Conservation (phyloP, 257 asterid genomes). For the Petunia axillaris region DNA sequence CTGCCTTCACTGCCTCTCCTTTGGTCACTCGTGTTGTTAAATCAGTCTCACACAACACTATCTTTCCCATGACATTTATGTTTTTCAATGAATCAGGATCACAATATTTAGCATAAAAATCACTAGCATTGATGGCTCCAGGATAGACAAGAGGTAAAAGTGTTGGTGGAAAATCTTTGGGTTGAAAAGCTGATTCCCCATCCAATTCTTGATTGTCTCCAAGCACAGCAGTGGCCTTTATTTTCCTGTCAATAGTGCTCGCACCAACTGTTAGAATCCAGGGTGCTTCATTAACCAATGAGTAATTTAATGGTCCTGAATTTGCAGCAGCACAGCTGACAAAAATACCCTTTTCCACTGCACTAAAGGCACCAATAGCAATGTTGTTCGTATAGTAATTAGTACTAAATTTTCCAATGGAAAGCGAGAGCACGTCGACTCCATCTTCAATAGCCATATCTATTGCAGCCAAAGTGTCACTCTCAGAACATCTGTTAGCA, state of each 20-base stretch:
- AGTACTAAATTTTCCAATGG: slow-evolving; percentile 28
- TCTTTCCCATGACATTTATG: slow-evolving; percentile 31
- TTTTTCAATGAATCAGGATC: slow-evolving; percentile 29
- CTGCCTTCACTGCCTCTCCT: slow-evolving; percentile 37
- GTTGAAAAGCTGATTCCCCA: slow-evolving; percentile 41
- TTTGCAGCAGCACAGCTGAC: slow-evolving; percentile 45
- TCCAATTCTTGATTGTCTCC: slow-evolving; percentile 33
- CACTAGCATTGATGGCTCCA: not conserved
- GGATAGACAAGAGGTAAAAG: slow-evolving; percentile 34
- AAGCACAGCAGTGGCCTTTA: slow-evolving; percentile 29
- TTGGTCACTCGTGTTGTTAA: not conserved
- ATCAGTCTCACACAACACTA: slow-evolving; percentile 40
- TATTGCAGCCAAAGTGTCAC: slow-evolving; percentile 42
- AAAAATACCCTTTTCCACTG: slow-evolving; percentile 37
- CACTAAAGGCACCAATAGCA: slow-evolving; percentile 40
- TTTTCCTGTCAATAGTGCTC: slow-evolving; percentile 35
- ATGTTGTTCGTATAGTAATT: slow-evolving; percentile 32
- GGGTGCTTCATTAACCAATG: slow-evolving; percentile 41
- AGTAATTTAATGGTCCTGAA: slow-evolving; percentile 26
- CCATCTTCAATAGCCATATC: slow-evolving; percentile 47
- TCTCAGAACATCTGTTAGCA: slow-evolving; percentile 17
- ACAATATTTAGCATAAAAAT: slow-evolving; percentile 22
- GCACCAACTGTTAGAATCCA: slow-evolving; percentile 56
- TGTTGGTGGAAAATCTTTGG: slow-evolving; percentile 24
- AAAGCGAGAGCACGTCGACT: slow-evolving; percentile 44